phyloP scores from a whole-genome alignment of 495 filamentous ascomycete genomes.

The Hypoxylon cercidicola region DNA sequence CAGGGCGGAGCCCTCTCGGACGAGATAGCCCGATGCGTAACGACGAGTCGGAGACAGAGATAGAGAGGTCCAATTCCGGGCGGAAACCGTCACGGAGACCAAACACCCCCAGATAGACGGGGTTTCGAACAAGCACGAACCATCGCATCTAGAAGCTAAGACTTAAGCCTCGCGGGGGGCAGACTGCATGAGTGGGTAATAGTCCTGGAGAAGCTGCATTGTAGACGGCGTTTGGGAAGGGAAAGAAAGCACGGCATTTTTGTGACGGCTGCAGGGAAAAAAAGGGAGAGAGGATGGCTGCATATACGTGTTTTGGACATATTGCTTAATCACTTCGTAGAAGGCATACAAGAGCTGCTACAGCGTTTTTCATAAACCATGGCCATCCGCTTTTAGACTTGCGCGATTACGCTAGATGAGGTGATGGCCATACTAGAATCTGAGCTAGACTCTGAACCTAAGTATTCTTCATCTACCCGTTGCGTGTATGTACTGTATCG shows the following conservation, averaged over 20 bases:
- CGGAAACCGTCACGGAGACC: slow-evolving; percentile 11
- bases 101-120: slow-evolving; percentile 12
- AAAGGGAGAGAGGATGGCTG: neutral
- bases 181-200: slow-evolving; percentile 28
- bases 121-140: neutral
- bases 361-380: neutral
- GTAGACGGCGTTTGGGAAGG: slow-evolving; percentile 25
- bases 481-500: too few species aligned
- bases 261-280: slow-evolving; percentile 19
- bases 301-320: slow-evolving; percentile 21
- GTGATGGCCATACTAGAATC: neutral
- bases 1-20: slow-evolving; percentile 42
- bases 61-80: slow-evolving; percentile 20
- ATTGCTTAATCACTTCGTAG: slow-evolving; percentile 11
- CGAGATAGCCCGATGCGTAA: slow-evolving; percentile 14
- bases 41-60: slow-evolving; percentile 13
- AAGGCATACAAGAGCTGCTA: neutral
- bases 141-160: slow-evolving; percentile 20
- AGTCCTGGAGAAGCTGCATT: slow-evolving; percentile 23
- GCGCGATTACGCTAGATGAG: neutral
- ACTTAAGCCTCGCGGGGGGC: slow-evolving; percentile 3
- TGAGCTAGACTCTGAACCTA: neutral
- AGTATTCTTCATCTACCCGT: neutral
- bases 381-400: neutral
- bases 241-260: slow-evolving; percentile 28